Conservation (phyloP, 1,284 basidiomycete genomes). For the Cutaneotrichosporon arboriforme region DNA sequence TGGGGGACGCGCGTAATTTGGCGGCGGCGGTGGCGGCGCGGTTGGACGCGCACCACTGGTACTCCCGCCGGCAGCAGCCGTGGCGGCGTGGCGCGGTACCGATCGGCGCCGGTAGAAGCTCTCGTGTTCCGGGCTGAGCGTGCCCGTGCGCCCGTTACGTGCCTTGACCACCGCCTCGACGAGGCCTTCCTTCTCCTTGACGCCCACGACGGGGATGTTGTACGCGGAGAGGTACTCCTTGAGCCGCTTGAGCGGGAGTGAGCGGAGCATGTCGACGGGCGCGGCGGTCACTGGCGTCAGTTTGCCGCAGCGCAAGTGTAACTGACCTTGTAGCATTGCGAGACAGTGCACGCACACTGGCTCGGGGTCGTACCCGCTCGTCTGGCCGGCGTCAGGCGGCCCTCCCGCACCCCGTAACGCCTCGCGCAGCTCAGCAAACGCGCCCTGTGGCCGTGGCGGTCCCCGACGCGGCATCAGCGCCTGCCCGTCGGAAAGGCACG, state of each 20-base stretch:
- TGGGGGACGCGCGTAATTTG: neutral
- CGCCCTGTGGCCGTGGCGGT: conserved; percentile 5
- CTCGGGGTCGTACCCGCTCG: conserved; percentile 42
- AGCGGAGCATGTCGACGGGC: conserved; percentile 31
- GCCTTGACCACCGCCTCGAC: conserved; percentile 41
- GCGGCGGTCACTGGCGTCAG: conserved; percentile 39
- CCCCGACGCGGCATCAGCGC: conserved; percentile 44
- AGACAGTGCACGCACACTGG: conserved; percentile 42
- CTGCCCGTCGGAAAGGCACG: conserved; percentile 41
- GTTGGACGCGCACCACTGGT: neutral
- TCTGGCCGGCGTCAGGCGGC: neutral
- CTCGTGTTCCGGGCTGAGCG: conserved; percentile 41
- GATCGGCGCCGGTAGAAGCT: conserved; percentile 41
- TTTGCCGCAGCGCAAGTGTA: neutral
- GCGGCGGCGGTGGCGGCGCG: conserved; percentile 6
- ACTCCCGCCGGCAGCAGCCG: neutral
- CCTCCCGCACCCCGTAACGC: conserved; percentile 23
- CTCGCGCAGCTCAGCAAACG: conserved; percentile 24
- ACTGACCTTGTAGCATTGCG: conserved; percentile 45
- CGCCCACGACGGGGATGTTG: conserved; percentile 35
- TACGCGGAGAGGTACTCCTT: conserved; percentile 46
- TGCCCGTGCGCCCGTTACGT: conserved; percentile 37
- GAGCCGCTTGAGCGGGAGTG: conserved; percentile 43
- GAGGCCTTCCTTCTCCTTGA: conserved; percentile 45
- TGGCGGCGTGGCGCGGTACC: conserved; percentile 29